Evolutionary conservation across 257 asterid genomes (phyloP), one percentile per base, ranked within the genome.

Genomic region (Nicotiana benthamiana): DNA sequence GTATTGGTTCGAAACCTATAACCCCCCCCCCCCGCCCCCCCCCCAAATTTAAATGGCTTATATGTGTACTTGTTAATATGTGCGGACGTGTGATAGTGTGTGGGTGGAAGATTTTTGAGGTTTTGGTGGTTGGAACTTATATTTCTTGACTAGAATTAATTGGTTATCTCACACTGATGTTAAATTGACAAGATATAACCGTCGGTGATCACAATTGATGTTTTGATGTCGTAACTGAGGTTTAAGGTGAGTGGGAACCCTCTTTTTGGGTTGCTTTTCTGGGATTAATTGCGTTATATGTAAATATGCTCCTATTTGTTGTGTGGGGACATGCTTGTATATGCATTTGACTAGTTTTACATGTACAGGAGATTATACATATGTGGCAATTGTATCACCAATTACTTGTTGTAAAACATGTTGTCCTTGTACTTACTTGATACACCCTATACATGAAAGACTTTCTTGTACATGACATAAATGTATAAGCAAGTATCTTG

Each of bases 121-220:
- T 70, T 70, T 70, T 43, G 59, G 59, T 70, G 77, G 77, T 43
- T 43, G 59, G 30, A 70, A 43, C 59, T 70, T 70, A 43, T 70
- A 32, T 22, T 70, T 22, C 59, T 22, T 70, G 36, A 43, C 59
- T 70, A 70, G 59, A 70, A 43, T 70, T 43, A 32, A 70, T 43
- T 43, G 59, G 22, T 70, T 70, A 12, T 70, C 48, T 43, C 6
- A 4, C 43, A 70, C 36, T 12, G 34, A 70, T 43, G 34, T 70
- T 43, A 43, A 70, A 13, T 51, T 22, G 77, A 43, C 77, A 22
- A 43, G 59, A 70, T 22, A 70, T 30, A 43, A 22, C 77, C 12
- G 20, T 12, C 36, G 57, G 32, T 70, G 77, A 70, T 20, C 22
- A 68, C 15, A 20, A 13, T 70, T 70, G 22, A 70, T n/a, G 59